A percentile compares a stretch with the other conserved stretches of the same genome.
phyloP scores from a whole-genome alignment of 2,329 filamentous ascomycete species.

The Cladophialophora carrionii region DNA sequence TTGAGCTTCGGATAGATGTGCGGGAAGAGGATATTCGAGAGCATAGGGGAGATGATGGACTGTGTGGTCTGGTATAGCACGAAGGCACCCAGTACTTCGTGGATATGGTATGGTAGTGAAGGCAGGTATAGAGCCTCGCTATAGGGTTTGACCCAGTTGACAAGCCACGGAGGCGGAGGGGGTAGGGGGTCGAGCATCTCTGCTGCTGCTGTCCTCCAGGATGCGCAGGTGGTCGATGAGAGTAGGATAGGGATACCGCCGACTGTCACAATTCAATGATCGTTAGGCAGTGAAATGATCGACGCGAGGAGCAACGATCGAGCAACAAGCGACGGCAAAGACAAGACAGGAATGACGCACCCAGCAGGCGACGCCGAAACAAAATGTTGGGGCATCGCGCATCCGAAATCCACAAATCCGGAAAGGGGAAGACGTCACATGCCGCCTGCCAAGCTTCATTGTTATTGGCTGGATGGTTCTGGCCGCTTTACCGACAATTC shows the following conservation, averaged over 20 bases:
- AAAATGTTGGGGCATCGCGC: conserved; percentile 4
- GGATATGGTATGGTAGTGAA: conserved; percentile 62
- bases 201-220: not conserved
- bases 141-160: conserved; percentile 53
- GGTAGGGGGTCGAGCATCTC: conserved; percentile 51
- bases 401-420: not conserved
- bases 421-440: conserved; percentile 3
- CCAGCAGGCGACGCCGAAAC: not conserved
- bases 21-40: conserved; percentile 60
- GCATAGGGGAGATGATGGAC: conserved; percentile 57
- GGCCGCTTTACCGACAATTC: not conserved
- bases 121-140: conserved; percentile 57
- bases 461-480: not conserved
- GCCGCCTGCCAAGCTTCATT: not conserved
- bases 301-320: not conserved
- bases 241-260: not conserved
- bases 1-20: conserved; percentile 58
- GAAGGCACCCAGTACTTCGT: conserved; percentile 63
- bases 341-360: conserved; percentile 21
- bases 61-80: conserved; percentile 61
- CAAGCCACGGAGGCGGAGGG: conserved; percentile 57
- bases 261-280: not conserved
- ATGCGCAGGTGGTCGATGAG: not conserved
- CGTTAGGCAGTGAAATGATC: not conserved
- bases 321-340: not conserved